Conservation (phyloP, 306 rosid species). For the Vigna hirtella region DNA sequence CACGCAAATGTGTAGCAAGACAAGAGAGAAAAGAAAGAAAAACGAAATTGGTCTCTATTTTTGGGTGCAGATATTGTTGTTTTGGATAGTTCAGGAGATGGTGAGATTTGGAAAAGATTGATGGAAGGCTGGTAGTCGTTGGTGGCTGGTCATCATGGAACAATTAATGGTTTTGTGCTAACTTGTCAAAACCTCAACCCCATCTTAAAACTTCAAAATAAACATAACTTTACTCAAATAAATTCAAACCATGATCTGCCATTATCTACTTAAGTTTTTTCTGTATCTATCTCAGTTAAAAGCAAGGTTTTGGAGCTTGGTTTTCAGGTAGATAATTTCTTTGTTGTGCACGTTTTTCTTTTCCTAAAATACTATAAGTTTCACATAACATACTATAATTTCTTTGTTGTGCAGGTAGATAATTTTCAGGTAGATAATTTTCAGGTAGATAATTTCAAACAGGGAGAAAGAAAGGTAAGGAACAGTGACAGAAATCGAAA, state of each 20-base stretch:
- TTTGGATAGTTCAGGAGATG: neutral
- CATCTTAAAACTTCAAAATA: neutral
- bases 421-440: too few species aligned
- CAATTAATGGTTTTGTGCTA: slow-evolving; percentile 39
- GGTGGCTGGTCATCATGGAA: slow-evolving; percentile 49
- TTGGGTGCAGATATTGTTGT: slow-evolving; percentile 7
- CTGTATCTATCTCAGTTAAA: neutral
- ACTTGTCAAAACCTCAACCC: slow-evolving; percentile 38
- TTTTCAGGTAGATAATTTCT: too few species aligned
- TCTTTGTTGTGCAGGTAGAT: too few species aligned
- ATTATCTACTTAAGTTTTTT: neutral
- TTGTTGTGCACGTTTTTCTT: neutral
- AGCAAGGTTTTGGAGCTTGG: too few species aligned
- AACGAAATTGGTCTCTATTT: neutral
- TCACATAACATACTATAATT: too few species aligned
- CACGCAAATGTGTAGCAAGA: slow-evolving; percentile 11
- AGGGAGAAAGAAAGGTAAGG: neutral
- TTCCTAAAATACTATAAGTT: neutral
- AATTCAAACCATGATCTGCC: slow-evolving; percentile 7
- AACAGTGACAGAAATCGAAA: neutral
- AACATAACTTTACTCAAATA: neutral
- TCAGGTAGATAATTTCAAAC: too few species aligned
- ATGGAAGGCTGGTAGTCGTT: slow-evolving; percentile 46
- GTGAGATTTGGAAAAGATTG: slow-evolving; percentile 18
- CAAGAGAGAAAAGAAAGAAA: neutral